Base-by-base conservation (phyloP, 345 rosid species). In the Ceriops zippeliana region DNA sequence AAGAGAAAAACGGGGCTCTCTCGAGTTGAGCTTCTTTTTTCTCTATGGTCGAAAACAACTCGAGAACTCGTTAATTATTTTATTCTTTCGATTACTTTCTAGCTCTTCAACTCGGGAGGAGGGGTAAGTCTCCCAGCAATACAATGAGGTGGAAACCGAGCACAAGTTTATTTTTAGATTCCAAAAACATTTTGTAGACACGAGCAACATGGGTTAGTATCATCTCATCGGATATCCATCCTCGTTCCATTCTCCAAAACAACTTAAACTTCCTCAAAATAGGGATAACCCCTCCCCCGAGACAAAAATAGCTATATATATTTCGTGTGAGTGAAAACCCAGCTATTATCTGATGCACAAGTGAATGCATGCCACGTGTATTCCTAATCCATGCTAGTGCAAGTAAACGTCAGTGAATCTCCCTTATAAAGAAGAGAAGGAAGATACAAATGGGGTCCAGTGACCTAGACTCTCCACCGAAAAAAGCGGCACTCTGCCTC, bases 371-470 rank as follows among this genome's bases (percentile, higher is more conserved):
- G 73, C 61, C 59, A 42, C 67, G 73, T 70, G 76, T 73, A 67
- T 76, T 69, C 74, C 86, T 80, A 70, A 42, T 76, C 67, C 63
- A 70, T 74, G 68, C 83, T 74, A 53, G 65, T 9, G 78, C 66
- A 77, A 66, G 82, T 74, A 80, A 80, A 81, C 57, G 78, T 81
- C 81, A 82, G 78, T 81, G 79, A 82, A 72, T 73, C 84, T 78
- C 83, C 83, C 87, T 80, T 76, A 42, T 68, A 80, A 80, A 62
- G 71, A 80, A 71, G 76, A 71, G 51, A 82, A 81, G 86, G 87
- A 87, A 81, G 92, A 82, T 77, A 82, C 86, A 42, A 42, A 87
- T 70, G 69, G 37, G 67, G 66, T 83, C 78, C 82, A 70, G 82
- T 75, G 74, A 72, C 70, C 84, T 79, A 76, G 80, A 72, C 67